Evolutionary conservation across 139 green algal species (phyloP).

Genomic region (Trebouxia sp.): DNA sequence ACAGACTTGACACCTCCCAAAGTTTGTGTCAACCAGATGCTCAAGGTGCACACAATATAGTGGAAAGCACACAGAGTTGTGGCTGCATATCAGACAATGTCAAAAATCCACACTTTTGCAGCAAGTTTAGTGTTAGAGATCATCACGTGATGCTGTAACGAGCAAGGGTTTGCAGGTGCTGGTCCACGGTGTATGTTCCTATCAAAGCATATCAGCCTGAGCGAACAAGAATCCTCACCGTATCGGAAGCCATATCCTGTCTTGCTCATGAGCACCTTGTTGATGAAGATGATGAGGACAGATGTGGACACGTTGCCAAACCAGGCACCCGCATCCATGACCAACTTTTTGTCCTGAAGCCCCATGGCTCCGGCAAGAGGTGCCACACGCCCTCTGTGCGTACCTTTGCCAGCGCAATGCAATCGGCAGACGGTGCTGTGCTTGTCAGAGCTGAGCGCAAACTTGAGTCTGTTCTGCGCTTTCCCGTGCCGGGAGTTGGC

Average conservation of each 20-base stretch:
- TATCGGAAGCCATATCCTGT: slow-evolving; percentile 49
- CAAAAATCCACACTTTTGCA: background rate
- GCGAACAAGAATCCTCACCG: slow-evolving; percentile 21
- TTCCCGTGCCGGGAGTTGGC: too few relatives aligned
- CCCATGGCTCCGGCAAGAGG: too few relatives aligned
- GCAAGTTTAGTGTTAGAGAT: background rate
- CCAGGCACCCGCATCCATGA: slow-evolving; percentile 38
- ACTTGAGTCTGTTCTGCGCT: too few relatives aligned
- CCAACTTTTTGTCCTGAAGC: slow-evolving; percentile 20
- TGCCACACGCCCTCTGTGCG: too few relatives aligned
- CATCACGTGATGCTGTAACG: background rate
- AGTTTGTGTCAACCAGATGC: slow-evolving; percentile 40
- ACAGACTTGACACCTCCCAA: slow-evolving; percentile 42
- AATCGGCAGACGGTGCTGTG: background rate
- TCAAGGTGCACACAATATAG: slow-evolving; percentile 56
- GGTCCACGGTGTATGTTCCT: background rate
- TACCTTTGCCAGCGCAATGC: too few relatives aligned
- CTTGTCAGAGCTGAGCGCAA: too few relatives aligned
- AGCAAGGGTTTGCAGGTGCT: background rate
- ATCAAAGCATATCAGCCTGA: background rate
- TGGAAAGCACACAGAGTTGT: slow-evolving; percentile 66
- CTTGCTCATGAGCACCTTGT: slow-evolving; percentile 60
- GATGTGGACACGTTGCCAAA: slow-evolving; percentile 45
- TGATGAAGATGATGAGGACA: slow-evolving; percentile 62
- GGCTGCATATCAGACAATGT: slow-evolving; percentile 32